Evolutionary conservation across 768 basidiomycete species (phyloP).

Genomic region (Auriculariales sp.): DNA sequence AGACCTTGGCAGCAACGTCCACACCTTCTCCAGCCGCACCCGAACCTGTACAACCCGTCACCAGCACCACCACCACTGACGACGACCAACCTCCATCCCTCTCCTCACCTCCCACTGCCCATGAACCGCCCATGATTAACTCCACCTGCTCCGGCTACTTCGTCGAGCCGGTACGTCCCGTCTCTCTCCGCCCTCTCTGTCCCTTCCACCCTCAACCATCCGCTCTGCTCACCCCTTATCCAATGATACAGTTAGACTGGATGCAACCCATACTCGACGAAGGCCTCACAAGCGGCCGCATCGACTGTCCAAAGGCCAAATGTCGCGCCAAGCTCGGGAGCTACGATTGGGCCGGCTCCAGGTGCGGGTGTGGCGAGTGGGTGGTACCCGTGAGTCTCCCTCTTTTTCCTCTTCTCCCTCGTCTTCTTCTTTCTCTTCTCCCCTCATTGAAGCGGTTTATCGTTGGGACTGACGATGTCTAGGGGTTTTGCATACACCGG

Average conservation of each 20-base stretch:
- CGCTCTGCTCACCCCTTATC: too few relatives aligned
- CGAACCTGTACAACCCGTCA: neutral
- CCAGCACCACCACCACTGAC: slow-evolving; percentile 11
- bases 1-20: neutral
- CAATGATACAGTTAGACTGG: slow-evolving; percentile 65
- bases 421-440: neutral
- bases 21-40: neutral
- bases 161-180: slow-evolving; percentile 69
- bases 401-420: neutral
- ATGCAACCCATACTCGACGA: slow-evolving; percentile 71
- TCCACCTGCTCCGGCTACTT: slow-evolving; percentile 93
- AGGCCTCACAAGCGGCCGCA: slow-evolving; percentile 79
- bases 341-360: slow-evolving; percentile 92
- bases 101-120: neutral
- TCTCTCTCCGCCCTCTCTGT: neutral
- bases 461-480: neutral
- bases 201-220: neutral
- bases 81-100: neutral
- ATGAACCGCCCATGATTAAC: slow-evolving; percentile 30
- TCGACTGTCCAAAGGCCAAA: slow-evolving; percentile 81
- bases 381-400: slow-evolving; percentile 60
- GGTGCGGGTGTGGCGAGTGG: slow-evolving; percentile 87
- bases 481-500: slow-evolving; percentile 41
- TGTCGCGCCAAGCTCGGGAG: slow-evolving; percentile 88
- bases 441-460: neutral